Percentiles rank a stretch among this genome's conserved stretches.
Conservation (phyloP, 1,284 basidiomycete genomes). For the Pseudozyma sp. region DNA sequence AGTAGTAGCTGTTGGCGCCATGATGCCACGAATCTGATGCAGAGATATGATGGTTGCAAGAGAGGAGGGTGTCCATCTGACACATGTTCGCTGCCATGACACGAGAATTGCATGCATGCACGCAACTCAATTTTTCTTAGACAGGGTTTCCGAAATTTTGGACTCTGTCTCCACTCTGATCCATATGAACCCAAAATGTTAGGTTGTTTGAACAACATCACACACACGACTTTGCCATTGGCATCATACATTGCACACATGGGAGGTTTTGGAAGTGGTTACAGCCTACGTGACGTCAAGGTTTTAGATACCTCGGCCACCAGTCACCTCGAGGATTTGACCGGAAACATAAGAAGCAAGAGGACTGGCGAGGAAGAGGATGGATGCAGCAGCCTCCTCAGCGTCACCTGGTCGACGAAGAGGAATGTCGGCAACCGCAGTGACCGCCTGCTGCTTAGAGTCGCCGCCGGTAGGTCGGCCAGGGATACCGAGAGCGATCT, state of each 20-base stretch:
- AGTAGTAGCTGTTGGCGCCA: constrained; percentile 31
- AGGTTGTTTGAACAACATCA: too few species aligned
- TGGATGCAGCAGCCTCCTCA: constrained; percentile 79
- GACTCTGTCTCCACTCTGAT: too few species aligned
- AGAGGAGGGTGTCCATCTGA: background rate
- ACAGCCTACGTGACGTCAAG: too few species aligned
- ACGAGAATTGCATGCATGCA: too few species aligned
- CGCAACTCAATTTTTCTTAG: too few species aligned
- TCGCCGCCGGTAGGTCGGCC: constrained; percentile 73
- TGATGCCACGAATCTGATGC: constrained; percentile 3
- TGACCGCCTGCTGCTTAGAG: constrained; percentile 72
- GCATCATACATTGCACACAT: too few species aligned
- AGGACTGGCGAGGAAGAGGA: constrained; percentile 73
- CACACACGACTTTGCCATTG: too few species aligned
- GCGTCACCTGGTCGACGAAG: constrained; percentile 79
- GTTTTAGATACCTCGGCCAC: constrained; percentile 57
- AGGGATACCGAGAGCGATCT: constrained; percentile 78
- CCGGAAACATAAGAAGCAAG: constrained; percentile 83
- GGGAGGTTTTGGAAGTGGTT: too few species aligned
- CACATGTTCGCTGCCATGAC: too few species aligned
- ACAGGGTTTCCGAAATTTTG: too few species aligned
- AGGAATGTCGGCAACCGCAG: constrained; percentile 75
- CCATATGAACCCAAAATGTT: too few species aligned
- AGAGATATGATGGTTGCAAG: constrained; percentile 10
- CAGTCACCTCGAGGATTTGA: constrained; percentile 75